Evolutionary conservation across 1,139 yeast genomes (phyloP).

Genomic region (Blastobotrys proliferans): DNA sequence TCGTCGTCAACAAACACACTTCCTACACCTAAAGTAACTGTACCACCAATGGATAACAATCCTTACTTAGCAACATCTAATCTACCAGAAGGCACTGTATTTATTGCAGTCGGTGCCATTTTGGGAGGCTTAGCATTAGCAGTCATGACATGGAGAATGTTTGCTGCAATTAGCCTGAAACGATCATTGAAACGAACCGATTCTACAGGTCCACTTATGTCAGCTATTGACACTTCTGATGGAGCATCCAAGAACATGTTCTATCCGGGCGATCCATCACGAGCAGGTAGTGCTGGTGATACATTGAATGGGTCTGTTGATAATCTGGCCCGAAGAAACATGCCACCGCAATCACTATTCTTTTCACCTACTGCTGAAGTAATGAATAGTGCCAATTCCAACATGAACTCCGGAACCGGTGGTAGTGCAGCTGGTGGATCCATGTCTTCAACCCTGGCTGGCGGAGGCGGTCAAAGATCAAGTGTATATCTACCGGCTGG

Average conservation of each 20-base stretch:
- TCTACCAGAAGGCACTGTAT: constrained; percentile 70
- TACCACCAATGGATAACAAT: constrained; percentile 55
- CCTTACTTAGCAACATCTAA: constrained; percentile 55
- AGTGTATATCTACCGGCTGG: constrained; percentile 38
- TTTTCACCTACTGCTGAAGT: constrained; percentile 80
- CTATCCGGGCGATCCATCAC: constrained; percentile 20
- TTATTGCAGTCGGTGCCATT: constrained; percentile 71
- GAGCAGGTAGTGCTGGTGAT: constrained; percentile 13
- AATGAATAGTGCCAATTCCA: constrained; percentile 39
- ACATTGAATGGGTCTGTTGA: not conserved
- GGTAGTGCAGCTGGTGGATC: constrained; percentile 19
- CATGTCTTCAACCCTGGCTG: constrained; percentile 13
- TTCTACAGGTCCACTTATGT: constrained; percentile 14
- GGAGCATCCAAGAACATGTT: constrained; percentile 14
- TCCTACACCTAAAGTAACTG: constrained; percentile 56
- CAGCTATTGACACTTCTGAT: constrained; percentile 14
- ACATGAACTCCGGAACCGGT: constrained; percentile 11
- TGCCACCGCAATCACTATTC: constrained; percentile 41
- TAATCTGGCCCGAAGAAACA: not conserved
- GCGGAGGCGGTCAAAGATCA: constrained; percentile 22
- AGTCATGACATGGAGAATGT: constrained; percentile 38
- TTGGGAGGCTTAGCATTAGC: constrained; percentile 53
- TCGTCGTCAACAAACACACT: constrained; percentile 6
- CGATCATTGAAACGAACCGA: constrained; percentile 24
- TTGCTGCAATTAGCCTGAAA: constrained; percentile 23